phyloP scores from a whole-genome alignment of 2,329 filamentous ascomycete genomes.

The Thielaviopsis musarum region DNA sequence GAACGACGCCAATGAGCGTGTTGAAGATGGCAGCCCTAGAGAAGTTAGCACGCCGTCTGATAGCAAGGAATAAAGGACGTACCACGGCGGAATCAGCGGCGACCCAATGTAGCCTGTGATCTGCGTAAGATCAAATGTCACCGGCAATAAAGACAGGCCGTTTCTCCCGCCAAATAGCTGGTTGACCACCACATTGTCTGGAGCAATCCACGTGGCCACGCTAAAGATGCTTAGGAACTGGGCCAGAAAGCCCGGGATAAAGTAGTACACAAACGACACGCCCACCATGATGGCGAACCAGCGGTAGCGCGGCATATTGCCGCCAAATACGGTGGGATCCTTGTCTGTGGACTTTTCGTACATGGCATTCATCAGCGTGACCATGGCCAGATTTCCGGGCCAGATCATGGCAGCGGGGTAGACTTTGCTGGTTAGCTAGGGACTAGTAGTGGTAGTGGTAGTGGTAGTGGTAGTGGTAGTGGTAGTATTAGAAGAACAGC shows the following conservation, averaged over 20 bases:
- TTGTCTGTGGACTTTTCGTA: conserved; percentile 40
- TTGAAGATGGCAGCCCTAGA: conserved; percentile 54
- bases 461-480: not conserved
- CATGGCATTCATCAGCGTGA: conserved; percentile 55
- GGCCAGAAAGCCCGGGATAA: conserved; percentile 51
- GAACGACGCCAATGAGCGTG: conserved; percentile 47
- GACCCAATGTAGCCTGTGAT: conserved; percentile 51
- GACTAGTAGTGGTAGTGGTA: not conserved
- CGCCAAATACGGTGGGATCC: conserved; percentile 40
- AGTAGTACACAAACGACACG: conserved; percentile 47
- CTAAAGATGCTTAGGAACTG: conserved; percentile 55
- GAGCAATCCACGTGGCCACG: conserved; percentile 55
- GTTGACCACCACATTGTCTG: conserved; percentile 50
- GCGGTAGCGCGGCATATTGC: conserved; percentile 46
- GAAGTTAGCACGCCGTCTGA: not conserved
- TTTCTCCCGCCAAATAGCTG: conserved; percentile 56
- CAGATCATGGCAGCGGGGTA: conserved; percentile 59
- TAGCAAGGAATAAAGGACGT: conserved; percentile 14
- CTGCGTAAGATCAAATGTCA: conserved; percentile 65
- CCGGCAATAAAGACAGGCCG: conserved; percentile 49
- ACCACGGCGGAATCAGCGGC: conserved; percentile 54
- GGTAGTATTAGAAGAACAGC: not conserved
- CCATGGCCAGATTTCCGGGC: conserved; percentile 49
- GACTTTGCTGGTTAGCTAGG: conserved; percentile 21
- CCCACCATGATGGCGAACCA: conserved; percentile 45